Percentiles rank a stretch among this genome's conserved stretches.
Conservation (phyloP, 1,284 basidiomycete species). For the Stereum hirsutum region DNA sequence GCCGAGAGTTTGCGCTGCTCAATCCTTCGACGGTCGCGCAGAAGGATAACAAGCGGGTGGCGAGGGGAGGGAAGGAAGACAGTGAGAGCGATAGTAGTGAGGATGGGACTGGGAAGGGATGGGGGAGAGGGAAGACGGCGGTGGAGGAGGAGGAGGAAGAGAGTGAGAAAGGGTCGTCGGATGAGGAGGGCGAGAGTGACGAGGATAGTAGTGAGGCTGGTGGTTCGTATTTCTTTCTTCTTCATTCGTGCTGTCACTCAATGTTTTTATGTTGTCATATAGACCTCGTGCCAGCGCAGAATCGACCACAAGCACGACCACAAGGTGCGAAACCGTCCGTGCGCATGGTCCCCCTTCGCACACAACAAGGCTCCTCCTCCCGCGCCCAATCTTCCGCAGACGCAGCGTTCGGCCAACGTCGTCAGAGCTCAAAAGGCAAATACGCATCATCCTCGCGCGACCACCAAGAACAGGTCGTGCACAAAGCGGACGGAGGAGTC, state of each 20-base stretch:
- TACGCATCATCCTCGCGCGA: slow-evolving; percentile 7
- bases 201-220: slow-evolving; percentile 32
- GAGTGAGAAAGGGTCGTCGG: slow-evolving; percentile 69
- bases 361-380: slow-evolving; percentile 26
- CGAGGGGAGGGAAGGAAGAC: slow-evolving; percentile 19
- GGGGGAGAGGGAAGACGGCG: slow-evolving; percentile 50
- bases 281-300: no score
- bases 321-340: slow-evolving; percentile 36
- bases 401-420: slow-evolving; percentile 57
- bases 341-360: slow-evolving; percentile 51
- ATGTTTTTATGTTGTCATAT: slow-evolving; percentile 3
- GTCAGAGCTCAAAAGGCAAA: slow-evolving; percentile 22
- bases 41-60: slow-evolving; percentile 26
- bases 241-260: neutral
- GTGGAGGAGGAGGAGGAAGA: slow-evolving; percentile 89
- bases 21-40: slow-evolving; percentile 77
- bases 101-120: no score
- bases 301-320: no score
- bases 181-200: slow-evolving; percentile 35
- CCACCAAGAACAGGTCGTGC: slow-evolving; percentile 13
- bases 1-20: slow-evolving; percentile 82
- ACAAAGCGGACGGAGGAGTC: slow-evolving; percentile 41
- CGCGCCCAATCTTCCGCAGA: slow-evolving; percentile 8
- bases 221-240: slow-evolving; percentile 24
- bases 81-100: no score